These are phyloP conservation scores for Terana coerulea DNA, from an alignment of 768 basidiomycete species.

Conservation along the genomic window DNA sequence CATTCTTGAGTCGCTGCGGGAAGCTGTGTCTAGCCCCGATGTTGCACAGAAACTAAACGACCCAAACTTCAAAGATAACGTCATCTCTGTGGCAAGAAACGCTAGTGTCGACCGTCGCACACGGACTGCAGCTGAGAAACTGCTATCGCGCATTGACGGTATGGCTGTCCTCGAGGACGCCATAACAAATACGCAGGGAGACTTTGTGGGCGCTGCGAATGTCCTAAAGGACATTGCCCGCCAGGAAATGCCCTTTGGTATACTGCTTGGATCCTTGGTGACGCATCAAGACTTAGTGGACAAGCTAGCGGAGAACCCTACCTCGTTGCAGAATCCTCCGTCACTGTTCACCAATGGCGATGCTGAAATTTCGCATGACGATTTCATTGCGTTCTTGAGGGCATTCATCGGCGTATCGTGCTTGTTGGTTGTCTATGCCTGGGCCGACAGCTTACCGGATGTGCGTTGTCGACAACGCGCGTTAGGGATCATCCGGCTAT, in stretches of 20 bases:
- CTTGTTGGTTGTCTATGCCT: conserved; percentile 70
- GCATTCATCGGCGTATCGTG: conserved; percentile 65
- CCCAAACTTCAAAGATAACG: conserved; percentile 37
- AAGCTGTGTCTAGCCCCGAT: conserved; percentile 63
- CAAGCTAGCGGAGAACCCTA: conserved; percentile 41
- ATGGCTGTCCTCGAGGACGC: conserved; percentile 64
- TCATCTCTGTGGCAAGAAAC: conserved; percentile 36
- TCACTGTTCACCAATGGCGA: conserved; percentile 33
- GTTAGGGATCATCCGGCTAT: conserved; percentile 57
- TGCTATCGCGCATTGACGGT: conserved; percentile 47
- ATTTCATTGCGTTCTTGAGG: conserved; percentile 62
- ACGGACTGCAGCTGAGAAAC: conserved; percentile 42
- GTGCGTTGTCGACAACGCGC: conserved; percentile 60
- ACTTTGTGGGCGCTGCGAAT: conserved; percentile 44
- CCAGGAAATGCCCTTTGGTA: conserved; percentile 67
- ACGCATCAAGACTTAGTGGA: conserved; percentile 49
- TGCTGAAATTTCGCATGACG: conserved; percentile 39
- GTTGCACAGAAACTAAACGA: conserved; percentile 51
- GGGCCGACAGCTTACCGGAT: conserved; percentile 74
- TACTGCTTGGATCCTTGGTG: conserved; percentile 69
- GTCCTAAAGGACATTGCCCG: conserved; percentile 58
- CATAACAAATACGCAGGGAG: conserved; percentile 47
- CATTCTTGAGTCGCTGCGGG: conserved; percentile 52
- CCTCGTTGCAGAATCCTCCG: conserved; percentile 33
- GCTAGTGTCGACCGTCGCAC: conserved; percentile 36